Conservation (phyloP, 1,139 yeast species). For the Candida sojae region DNA sequence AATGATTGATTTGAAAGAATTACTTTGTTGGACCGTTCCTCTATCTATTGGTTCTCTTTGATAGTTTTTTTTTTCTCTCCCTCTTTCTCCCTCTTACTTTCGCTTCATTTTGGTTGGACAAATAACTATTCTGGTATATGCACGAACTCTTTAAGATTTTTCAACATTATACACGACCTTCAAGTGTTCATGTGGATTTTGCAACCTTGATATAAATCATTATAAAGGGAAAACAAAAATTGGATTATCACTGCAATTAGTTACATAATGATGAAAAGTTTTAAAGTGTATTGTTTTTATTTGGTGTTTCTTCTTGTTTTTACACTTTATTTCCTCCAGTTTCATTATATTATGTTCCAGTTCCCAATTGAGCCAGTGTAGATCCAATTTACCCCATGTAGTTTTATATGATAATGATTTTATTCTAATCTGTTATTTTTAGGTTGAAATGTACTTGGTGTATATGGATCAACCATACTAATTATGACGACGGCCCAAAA, state of each 20-base stretch:
- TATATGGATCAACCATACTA: no score
- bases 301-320: not conserved
- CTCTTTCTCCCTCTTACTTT: conserved; percentile 1
- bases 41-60: not conserved
- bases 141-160: not conserved
- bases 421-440: no score
- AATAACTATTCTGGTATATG: not conserved
- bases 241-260: no score
- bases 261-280: no score
- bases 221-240: no score
- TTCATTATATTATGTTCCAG: not conserved
- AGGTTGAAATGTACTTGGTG: no score
- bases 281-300: no score
- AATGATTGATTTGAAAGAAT: not conserved
- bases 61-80: not conserved
- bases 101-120: conserved; percentile 13
- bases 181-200: not conserved
- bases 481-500: no score
- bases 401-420: no score
- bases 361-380: not conserved
- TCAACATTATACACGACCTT: not conserved
- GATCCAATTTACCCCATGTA: no score
- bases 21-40: no score
- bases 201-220: not conserved
- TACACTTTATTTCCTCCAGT: not conserved